Base-by-base conservation (phyloP, 208 protist genomes). In the Acanthamoeba castellanii region DNA sequence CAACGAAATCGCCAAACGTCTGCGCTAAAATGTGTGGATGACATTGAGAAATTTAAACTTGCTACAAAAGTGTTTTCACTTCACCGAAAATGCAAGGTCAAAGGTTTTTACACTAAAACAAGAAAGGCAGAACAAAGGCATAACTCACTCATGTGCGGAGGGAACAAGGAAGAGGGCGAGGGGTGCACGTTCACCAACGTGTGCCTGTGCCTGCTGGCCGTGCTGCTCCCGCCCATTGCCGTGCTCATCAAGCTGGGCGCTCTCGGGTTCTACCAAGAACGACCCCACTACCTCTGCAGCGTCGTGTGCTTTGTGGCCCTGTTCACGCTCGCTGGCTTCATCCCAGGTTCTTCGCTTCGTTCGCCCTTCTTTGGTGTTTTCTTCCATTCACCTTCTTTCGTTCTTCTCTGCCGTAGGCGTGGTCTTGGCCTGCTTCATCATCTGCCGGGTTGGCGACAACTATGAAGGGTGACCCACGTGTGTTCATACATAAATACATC, bases 1-100 rank as follows among this genome's bases (percentile, higher is more conserved):
- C 55, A 90, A 64, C 50, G 87, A 95, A n/a, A 70, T 95, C 57
- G 72, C 57, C 52, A 70, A 95, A 27, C 76, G 76, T 3, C 47
- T 85, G 4, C 76, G 76, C 76, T 57, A 18, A 55, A n/a, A n/a
- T n/a, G n/a, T n/a, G 37, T 42, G 37, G 37, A 4, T 42, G 37
- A 3, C n/a, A n/a, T n/a, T n/a, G n/a, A n/a, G n/a, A n/a, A n/a
- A n/a, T n/a, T n/a, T n/a, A n/a, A n/a, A n/a, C n/a, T n/a, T n/a
- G n/a, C n/a, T n/a, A n/a, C n/a, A n/a, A n/a, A n/a, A n/a, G n/a
- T n/a, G n/a, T n/a, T n/a, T 42, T 1, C 37, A 1, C 37, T 42
- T 42, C 37, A 42, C 37, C 37, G 37, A 42, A 42, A 1, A 42
- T 42, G n/a, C n/a, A n/a, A n/a, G n/a, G n/a, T n/a, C n/a, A n/a